Base-by-base conservation (phyloP, 2,329 filamentous ascomycete species). In the Podosphaera fusca region DNA sequence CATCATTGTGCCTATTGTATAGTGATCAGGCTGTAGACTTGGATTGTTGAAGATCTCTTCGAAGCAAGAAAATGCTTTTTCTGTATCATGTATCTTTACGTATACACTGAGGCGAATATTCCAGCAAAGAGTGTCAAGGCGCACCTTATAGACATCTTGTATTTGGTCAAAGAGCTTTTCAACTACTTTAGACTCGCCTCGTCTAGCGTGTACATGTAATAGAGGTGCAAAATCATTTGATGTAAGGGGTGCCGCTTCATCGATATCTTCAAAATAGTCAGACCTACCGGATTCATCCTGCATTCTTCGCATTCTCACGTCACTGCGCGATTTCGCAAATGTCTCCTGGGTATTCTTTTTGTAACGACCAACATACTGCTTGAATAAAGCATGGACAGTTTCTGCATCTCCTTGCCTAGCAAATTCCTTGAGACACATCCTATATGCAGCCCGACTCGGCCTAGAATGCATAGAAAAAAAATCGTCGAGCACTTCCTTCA, bases 71-170 rank as follows among this genome's bases (percentile, higher is more conserved):
- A 86, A 70, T 10, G 82, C 83, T 4, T 78, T 77, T n/a, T 79
- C 72, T 49, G 85, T 75, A 65, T 92, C 80, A 53, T 79, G 74
- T 0, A 77, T 76, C 62, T 79, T 80, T 21, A 75, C 74, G 68
- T 88, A 78, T 2, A 84, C 82, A 63, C 82, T 79, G 51, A 96
- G 72, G 34, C 95, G 69, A 30, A 82, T 80, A 65, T 94, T 94
- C 82, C 84, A 94, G 60, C 77, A 79, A 40, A 73, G 67, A 1
- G 75, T 67, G 60, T 80, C 78, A 5, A 82, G 82, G 47, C 71
- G 61, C 14, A 84, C 63, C 0, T 71, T 69, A 63, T 81, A 82
- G 55, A 78, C 72, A 5, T 69, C 63, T 31, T 67, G 65, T 57
- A 92, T 78, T n/a, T 75, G 72, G 52, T 78, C 65, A 59, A 95